phyloP scores from a whole-genome alignment of 257 asterid species.

The Gynochthodes officinalis region DNA sequence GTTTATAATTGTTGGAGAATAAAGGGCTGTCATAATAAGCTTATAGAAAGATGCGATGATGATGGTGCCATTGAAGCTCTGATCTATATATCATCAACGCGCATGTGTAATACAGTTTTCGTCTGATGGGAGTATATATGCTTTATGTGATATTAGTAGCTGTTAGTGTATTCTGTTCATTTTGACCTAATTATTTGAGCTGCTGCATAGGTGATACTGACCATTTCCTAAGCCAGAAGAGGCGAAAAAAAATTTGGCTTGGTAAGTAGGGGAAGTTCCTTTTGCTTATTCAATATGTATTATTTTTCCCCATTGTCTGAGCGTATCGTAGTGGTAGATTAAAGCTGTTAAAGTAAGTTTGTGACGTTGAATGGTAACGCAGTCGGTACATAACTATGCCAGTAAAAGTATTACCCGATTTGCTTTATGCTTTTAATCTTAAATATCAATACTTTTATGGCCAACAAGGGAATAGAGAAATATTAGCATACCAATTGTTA shows the following conservation, averaged over 20 bases:
- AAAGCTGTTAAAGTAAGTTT: not conserved
- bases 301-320: not conserved
- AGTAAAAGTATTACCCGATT: not conserved
- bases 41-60: not conserved
- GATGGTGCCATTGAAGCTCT: not conserved
- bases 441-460: no score
- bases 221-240: not conserved
- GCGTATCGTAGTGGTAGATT: not conserved
- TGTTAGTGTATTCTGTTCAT: not conserved
- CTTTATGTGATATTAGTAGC: not conserved
- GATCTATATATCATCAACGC: not conserved
- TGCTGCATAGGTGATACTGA: not conserved
- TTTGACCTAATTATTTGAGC: constrained; percentile 2
- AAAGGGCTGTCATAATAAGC: not conserved
- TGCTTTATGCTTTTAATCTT: not conserved
- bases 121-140: not conserved
- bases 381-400: no score
- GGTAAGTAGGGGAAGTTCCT: not conserved
- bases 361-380: not conserved
- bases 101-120: not conserved
- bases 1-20: not conserved
- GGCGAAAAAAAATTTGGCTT: constrained; percentile 1
- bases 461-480: not conserved
- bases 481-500: not conserved
- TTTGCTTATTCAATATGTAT: not conserved